Evolutionary conservation across 805 yeast species (phyloP), one percentile per base, ranked within the genome.

Genomic region (Alloascoidea hylecoeti): DNA sequence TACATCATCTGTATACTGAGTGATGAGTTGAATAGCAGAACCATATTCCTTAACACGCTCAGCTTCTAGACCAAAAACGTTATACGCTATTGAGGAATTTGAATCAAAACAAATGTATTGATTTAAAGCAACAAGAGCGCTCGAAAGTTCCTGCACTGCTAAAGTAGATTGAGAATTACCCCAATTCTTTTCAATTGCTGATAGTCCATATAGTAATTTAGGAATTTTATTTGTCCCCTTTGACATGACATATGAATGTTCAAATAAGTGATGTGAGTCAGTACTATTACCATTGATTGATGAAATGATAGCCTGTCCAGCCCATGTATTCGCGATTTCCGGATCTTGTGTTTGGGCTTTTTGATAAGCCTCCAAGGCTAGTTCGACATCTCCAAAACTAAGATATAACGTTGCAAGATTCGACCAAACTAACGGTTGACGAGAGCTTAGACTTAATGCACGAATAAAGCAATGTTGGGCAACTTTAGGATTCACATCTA

Each of bases 391-490:
- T 2, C 75, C 75, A 40, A 68, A 64, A 18, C 70, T 64, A 41
- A 89, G 57, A 46, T 82, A 88, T 27, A 92, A 60, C 4, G 81
- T 69, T 0, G 94, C 96, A 41, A 92, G 60, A 47, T 84, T 83
- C 13, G 77, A 68, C 96, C 96, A 92, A 3, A 77, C 68, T 14
- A 60, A 59, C 3, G 78, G 70, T 40, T 81, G 82, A 38, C 72
- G 71, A 4, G 81, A 71, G 36, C 82, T 78, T 32, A 86, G 56
- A 0, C 82, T 66, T 2, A 77, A 58, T 0, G 96, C 88, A 44
- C 83, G 79, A 47, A 92, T 81, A 48, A 82, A 84, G 53, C 96
- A 85, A 58, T 92, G 99, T 56, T 92, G 99, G 0, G 96, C 65
- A 4, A 84, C 80, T 36, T 70, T 68, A 0, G 89, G 77, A 45